Evolutionary conservation across 768 basidiomycete genomes (phyloP).

Genomic region (Boletus edulis): DNA sequence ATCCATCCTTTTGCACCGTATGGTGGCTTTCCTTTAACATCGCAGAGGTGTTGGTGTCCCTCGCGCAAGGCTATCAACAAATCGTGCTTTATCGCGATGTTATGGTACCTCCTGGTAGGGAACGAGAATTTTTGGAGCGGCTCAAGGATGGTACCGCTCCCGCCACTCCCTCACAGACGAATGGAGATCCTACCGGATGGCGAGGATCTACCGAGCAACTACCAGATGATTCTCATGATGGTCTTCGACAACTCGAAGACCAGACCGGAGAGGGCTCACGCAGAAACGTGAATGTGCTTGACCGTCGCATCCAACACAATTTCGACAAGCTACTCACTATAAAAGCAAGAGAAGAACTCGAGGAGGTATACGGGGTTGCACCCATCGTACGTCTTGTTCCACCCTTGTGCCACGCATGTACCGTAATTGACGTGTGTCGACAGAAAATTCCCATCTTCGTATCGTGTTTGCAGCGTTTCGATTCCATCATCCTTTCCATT

Average conservation of each 20-base stretch:
- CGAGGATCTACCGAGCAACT: slow-evolving; percentile 7
- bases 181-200: slow-evolving; percentile 12
- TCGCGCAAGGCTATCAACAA: slow-evolving; percentile 70
- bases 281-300: slow-evolving; percentile 15
- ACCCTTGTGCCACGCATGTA: background rate
- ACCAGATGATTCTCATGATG: slow-evolving; percentile 10
- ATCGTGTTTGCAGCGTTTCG: slow-evolving; percentile 72
- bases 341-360: slow-evolving; percentile 71
- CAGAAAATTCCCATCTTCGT: slow-evolving; percentile 80
- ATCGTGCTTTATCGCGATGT: slow-evolving; percentile 68
- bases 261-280: slow-evolving; percentile 3
- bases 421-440: slow-evolving; percentile 3
- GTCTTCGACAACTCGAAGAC: slow-evolving; percentile 21
- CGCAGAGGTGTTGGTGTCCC: slow-evolving; percentile 62
- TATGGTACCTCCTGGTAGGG: slow-evolving; percentile 47
- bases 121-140: slow-evolving; percentile 37
- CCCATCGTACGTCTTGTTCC: slow-evolving; percentile 57
- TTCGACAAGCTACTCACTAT: slow-evolving; percentile 62
- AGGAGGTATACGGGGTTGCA: slow-evolving; percentile 77
- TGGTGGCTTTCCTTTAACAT: slow-evolving; percentile 78
- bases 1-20: slow-evolving; percentile 58
- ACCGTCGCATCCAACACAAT: slow-evolving; percentile 57
- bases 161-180: background rate
- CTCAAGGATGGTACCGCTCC: slow-evolving; percentile 15
- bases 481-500: slow-evolving; percentile 66